Percentiles rank a stretch among this genome's conserved stretches.
Conservation (phyloP, 345 rosid genomes). For the Rhizophora mangle region DNA sequence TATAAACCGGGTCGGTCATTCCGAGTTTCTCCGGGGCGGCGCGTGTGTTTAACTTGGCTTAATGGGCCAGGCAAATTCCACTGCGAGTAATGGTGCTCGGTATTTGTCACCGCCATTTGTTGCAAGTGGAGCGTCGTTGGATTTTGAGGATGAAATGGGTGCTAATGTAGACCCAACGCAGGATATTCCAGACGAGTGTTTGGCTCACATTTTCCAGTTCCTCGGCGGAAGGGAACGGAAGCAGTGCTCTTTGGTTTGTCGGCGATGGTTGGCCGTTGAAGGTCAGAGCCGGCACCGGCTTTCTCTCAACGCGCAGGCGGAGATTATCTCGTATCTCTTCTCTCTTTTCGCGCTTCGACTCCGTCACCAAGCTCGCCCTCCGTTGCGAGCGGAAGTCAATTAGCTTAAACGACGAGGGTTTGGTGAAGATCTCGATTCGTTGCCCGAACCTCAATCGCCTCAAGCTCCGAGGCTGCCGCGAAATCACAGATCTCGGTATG, state of each 20-base stretch:
- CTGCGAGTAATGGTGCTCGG: slow-evolving; percentile 23
- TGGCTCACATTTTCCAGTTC: slow-evolving; percentile 73
- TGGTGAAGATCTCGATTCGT: slow-evolving; percentile 51
- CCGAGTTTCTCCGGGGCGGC: slow-evolving; percentile 9
- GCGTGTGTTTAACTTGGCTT: slow-evolving; percentile 4
- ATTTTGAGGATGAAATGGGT: neutral
- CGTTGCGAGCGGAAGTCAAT: slow-evolving; percentile 62
- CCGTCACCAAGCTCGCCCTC: slow-evolving; percentile 68
- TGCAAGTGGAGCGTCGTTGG: slow-evolving; percentile 8
- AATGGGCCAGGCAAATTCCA: slow-evolving; percentile 64
- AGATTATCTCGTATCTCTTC: slow-evolving; percentile 41
- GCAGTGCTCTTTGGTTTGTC: slow-evolving; percentile 64
- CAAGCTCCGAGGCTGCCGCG: slow-evolving; percentile 96
- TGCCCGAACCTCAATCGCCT: slow-evolving; percentile 68
- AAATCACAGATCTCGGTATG: slow-evolving; percentile 74
- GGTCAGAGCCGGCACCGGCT: slow-evolving; percentile 68
- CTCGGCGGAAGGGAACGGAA: slow-evolving; percentile 64
- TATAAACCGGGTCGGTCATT: no score
- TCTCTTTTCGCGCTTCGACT: slow-evolving; percentile 63
- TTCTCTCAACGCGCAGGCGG: slow-evolving; percentile 62
- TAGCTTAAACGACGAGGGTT: slow-evolving; percentile 64
- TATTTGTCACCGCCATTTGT: slow-evolving; percentile 19
- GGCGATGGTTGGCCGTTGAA: slow-evolving; percentile 77
- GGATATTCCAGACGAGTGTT: slow-evolving; percentile 56
- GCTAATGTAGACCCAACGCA: slow-evolving; percentile 9